A percentile compares a stretch with the other conserved stretches of the same genome.
These are phyloP conservation scores for Talaromyces sp. DNA, from an alignment of 2,329 filamentous ascomycete species.

Conservation along the genomic window DNA sequence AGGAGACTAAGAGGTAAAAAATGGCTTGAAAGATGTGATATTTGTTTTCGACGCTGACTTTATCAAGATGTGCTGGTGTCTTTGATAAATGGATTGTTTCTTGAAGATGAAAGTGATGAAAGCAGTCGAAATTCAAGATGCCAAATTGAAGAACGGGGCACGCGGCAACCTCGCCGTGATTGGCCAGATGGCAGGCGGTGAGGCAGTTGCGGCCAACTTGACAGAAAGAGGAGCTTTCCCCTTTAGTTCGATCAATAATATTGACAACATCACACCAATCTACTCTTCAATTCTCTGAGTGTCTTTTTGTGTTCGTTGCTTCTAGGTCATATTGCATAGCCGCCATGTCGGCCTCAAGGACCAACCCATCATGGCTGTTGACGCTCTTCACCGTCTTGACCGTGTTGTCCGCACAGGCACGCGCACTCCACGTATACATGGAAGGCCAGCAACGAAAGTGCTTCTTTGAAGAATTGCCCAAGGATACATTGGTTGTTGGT, in stretches of 20 bases:
- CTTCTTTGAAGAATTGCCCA: constrained; percentile 97
- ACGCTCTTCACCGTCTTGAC: constrained; percentile 62
- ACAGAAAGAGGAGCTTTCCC: constrained; percentile 20
- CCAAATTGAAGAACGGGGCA: not conserved
- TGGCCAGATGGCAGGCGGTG: constrained; percentile 9
- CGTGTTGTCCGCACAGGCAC: constrained; percentile 64
- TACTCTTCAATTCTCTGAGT: not conserved
- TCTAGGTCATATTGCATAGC: not conserved
- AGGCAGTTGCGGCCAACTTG: constrained; percentile 22
- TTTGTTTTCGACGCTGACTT: not conserved
- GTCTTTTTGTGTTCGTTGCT: not conserved
- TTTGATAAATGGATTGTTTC: not conserved
- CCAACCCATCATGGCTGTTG: constrained; percentile 40
- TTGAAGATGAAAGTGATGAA: constrained; percentile 1
- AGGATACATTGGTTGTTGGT: constrained; percentile 94
- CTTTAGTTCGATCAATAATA: constrained; percentile 15
- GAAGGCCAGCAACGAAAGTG: constrained; percentile 84
- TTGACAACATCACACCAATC: constrained; percentile 16
- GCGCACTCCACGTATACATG: constrained; percentile 94
- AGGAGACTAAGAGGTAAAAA: not conserved
- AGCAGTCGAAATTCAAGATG: not conserved
- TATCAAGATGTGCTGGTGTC: not conserved
- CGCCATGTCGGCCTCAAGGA: constrained; percentile 38
- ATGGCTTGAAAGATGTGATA: not conserved
- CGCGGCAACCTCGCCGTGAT: not conserved